Percentiles rank a stretch among this genome's conserved stretches.
These are phyloP conservation scores for Fusarium humuli DNA, from an alignment of 2,329 filamentous ascomycete species.

Conservation along the genomic window DNA sequence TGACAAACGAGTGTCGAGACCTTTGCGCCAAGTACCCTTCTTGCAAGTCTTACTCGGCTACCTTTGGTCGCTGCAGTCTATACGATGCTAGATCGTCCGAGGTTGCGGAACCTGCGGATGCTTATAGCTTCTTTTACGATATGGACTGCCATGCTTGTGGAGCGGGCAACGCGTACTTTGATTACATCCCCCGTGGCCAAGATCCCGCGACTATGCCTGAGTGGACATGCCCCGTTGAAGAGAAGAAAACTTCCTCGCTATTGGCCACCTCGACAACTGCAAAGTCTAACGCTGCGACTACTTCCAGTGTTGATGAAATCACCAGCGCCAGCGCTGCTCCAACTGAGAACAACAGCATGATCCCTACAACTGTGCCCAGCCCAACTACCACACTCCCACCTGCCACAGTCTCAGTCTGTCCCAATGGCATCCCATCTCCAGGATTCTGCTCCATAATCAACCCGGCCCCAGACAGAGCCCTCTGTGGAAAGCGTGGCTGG, in stretches of 20 bases:
- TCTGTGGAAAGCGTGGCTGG: slow-evolving; percentile 21
- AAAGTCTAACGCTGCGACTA: neutral
- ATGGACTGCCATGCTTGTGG: slow-evolving; percentile 40
- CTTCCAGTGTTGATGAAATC: neutral
- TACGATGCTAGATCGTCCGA: slow-evolving; percentile 30
- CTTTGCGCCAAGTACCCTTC: slow-evolving; percentile 37
- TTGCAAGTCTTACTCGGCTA: slow-evolving; percentile 40
- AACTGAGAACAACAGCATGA: neutral
- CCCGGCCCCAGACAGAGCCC: slow-evolving; percentile 5
- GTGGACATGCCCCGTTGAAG: slow-evolving; percentile 14
- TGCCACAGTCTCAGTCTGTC: neutral
- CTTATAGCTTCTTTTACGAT: slow-evolving; percentile 26
- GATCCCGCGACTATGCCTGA: slow-evolving; percentile 4
- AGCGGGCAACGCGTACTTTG: slow-evolving; percentile 31
- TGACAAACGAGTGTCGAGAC: slow-evolving; percentile 35
- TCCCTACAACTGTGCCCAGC: neutral
- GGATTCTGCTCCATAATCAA: slow-evolving; percentile 14
- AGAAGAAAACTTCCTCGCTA: slow-evolving; percentile 1
- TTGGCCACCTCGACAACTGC: neutral
- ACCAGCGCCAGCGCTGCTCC: neutral
- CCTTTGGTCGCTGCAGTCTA: slow-evolving; percentile 30
- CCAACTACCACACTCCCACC: slow-evolving; percentile 3
- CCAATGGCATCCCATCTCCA: slow-evolving; percentile 25
- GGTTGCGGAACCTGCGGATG: slow-evolving; percentile 10
- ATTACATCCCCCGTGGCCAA: slow-evolving; percentile 31